These are phyloP conservation scores for Fraxinus quadrangulata DNA, from an alignment of 257 asterid species.

Conservation along the genomic window DNA sequence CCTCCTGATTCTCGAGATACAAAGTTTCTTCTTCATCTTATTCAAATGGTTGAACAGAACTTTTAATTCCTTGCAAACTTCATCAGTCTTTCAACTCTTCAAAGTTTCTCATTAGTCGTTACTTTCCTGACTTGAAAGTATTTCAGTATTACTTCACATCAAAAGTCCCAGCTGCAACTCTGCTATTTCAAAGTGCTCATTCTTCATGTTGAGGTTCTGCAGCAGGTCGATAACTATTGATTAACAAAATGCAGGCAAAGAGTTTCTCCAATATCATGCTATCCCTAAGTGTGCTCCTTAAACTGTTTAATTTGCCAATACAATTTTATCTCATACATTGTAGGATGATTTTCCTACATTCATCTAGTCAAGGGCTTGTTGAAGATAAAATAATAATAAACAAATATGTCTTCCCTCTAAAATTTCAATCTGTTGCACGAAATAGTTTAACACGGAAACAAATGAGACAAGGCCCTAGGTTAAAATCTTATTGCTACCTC, in stretches of 20 bases:
- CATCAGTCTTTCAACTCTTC: constrained; percentile 26
- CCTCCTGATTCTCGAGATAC: constrained; percentile 9
- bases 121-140: neutral
- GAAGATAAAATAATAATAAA: neutral
- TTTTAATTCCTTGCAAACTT: constrained; percentile 42
- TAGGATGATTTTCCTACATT: neutral
- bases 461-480: neutral
- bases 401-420: neutral
- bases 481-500: neutral
- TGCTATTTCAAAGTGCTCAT: neutral
- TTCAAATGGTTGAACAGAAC: constrained; percentile 30
- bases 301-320: neutral
- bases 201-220: constrained; percentile 29
- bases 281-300: neutral
- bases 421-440: neutral
- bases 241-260: neutral
- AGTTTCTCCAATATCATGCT: neutral
- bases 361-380: neutral
- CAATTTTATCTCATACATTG: neutral
- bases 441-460: neutral
- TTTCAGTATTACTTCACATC: neutral
- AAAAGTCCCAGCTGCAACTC: constrained; percentile 24
- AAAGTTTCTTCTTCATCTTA: constrained; percentile 27
- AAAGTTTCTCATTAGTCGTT: neutral
- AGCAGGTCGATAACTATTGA: constrained; percentile 10